Evolutionary conservation across 441 rosid species (phyloP), one percentile per base, ranked within the genome.

Genomic region (Arabidopsis lyrata): DNA sequence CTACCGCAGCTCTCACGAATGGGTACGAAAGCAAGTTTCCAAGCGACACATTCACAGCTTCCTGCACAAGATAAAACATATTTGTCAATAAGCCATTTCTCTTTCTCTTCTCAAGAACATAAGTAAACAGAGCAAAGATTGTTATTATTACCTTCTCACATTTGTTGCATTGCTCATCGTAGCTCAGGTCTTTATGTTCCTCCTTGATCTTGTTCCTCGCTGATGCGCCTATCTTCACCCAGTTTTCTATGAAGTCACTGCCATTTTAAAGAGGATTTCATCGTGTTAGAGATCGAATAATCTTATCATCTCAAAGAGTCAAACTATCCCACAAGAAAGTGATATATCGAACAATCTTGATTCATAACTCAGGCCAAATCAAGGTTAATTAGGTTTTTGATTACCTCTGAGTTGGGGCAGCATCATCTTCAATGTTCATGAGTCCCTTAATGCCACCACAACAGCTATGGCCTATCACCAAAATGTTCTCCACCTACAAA

Each of bases 371-470:
- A 55, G 2, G 18, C 12, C 14, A 65, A 36, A 54, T 31, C 18
- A 69, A 45, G 31, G 31, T 3, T 2, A 18, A n/a, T 54, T 38
- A 59, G 18, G 18, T 7, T 22, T 7, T 38, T 5, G 10, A 45
- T 35, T 71, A 72, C 80, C 77, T 77, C 5, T 77, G 63, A 50
- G 88, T 29, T 49, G 86, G 86, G 72, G 87, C 59, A 64, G 91
- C 96, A 29, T 89, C 90, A 29, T 90, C 93, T 4, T 95, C 87
- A 68, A 88, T 84, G 39, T 87, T 75, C 98, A 93, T 95, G 52
- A 93, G 95, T 59, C 98, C 96, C 76, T 91, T 83, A 65, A 95
- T 95, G 14, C 99, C 99, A 32, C 99, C 97, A 68, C 98, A 95
- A 56, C 95, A 75, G 70, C 99, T 95, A 61, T 95, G 99, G 12